A percentile compares a stretch with the other conserved stretches of the same genome.
These are phyloP conservation scores for Euphorbia pulcherrima DNA, from an alignment of 345 rosid genomes.

Conservation along the genomic window DNA sequence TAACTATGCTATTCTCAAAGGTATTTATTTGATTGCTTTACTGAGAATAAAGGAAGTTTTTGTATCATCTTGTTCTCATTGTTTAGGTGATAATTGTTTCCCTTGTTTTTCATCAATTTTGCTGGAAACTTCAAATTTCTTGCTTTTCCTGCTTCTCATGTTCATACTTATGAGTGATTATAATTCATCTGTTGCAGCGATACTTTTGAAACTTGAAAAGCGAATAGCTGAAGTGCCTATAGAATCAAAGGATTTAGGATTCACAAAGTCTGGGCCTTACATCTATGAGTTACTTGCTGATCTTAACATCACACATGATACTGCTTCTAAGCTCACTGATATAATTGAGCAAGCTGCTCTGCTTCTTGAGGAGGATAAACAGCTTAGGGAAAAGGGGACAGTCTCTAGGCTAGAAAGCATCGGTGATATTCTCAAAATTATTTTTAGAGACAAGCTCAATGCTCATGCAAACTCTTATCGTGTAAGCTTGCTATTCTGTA, in stretches of 20 bases:
- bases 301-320: conserved; percentile 73
- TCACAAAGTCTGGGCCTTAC: conserved; percentile 87
- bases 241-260: conserved; percentile 72
- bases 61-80: not conserved
- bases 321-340: conserved; percentile 64
- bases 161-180: conserved; percentile 7
- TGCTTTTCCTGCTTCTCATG: not conserved
- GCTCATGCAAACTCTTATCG: conserved; percentile 66
- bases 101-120: conserved; percentile 3
- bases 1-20: conserved; percentile 88
- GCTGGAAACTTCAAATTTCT: not conserved
- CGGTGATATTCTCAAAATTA: conserved; percentile 60
- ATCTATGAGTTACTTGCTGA: conserved; percentile 73
- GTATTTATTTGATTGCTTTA: conserved; percentile 28
- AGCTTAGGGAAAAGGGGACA: conserved; percentile 38
- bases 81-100: not conserved
- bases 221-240: conserved; percentile 75
- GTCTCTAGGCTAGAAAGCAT: conserved; percentile 74
- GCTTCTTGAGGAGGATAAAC: conserved; percentile 74
- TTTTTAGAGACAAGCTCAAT: conserved; percentile 60
- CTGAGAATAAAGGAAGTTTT: not conserved
- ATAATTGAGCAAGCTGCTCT: conserved; percentile 68
- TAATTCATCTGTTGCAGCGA: conserved; percentile 47
- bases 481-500: conserved; percentile 47
- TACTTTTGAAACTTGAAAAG: conserved; percentile 86